Conservation (phyloP, 371 early-diverging fungal species). For the Mucor lusitanicus region DNA sequence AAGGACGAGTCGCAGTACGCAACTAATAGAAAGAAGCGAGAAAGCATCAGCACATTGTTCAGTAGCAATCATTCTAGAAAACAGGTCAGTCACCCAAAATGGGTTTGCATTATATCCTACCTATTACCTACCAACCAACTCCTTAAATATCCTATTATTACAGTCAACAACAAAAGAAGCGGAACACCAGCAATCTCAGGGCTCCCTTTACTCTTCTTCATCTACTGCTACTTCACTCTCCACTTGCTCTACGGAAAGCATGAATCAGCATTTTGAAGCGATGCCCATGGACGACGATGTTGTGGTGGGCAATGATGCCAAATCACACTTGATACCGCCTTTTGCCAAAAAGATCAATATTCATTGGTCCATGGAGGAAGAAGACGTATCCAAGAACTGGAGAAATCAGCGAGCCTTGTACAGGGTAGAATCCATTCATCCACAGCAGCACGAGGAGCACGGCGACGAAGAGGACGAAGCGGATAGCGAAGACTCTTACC, state of each 20-base stretch:
- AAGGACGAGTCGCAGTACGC: not conserved
- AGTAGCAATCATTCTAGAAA: not conserved
- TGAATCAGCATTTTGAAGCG: not conserved
- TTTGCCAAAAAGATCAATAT: slow-evolving; percentile 9
- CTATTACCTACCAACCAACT: not conserved
- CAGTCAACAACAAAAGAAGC: slow-evolving; percentile 3
- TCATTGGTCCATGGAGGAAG: not conserved
- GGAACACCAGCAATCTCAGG: slow-evolving; percentile 1
- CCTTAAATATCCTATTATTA: not conserved
- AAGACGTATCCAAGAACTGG: not conserved
- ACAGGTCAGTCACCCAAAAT: not conserved
- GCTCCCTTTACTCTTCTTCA: slow-evolving; percentile 7
- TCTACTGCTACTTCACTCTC: slow-evolving; percentile 1
- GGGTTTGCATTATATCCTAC: not conserved
- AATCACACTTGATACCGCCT: slow-evolving; percentile 3
- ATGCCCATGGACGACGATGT: not conserved
- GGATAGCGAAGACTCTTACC: not conserved
- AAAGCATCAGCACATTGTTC: slow-evolving; percentile 5
- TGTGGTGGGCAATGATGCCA: not conserved
- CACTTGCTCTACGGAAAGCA: not conserved
- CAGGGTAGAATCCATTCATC: not conserved
- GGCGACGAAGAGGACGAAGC: not conserved
- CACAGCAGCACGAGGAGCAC: not conserved
- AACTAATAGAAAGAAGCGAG: slow-evolving; percentile 9
- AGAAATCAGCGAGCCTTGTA: not conserved